Percentiles rank a stretch among this genome's conserved stretches.
Conservation (phyloP, 2,329 filamentous ascomycete genomes). For the Fusarium tricinctum region DNA sequence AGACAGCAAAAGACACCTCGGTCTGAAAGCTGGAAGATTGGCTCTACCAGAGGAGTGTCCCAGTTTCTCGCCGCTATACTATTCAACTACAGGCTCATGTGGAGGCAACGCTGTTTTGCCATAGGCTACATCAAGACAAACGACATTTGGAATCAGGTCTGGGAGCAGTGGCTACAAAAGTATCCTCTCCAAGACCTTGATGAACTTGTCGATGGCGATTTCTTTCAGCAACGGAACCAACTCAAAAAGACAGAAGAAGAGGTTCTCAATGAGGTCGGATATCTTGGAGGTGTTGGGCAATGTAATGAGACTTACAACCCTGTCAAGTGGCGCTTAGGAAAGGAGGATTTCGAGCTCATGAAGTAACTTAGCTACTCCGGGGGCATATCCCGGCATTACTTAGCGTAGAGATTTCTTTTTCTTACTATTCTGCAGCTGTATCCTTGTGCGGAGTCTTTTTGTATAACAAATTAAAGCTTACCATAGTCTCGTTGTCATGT, state of each 20-base stretch:
- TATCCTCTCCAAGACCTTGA: conserved; percentile 34
- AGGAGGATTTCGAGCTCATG: conserved; percentile 2
- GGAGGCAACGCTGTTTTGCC: conserved; percentile 34
- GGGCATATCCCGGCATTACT: background rate
- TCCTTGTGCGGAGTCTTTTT: background rate
- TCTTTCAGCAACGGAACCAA: conserved; percentile 37
- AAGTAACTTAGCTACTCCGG: background rate
- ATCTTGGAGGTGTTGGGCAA: conserved; percentile 49
- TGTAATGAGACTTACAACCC: conserved; percentile 25
- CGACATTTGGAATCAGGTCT: conserved; percentile 44
- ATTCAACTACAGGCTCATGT: conserved; percentile 44
- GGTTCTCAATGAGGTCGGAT: conserved; percentile 45
- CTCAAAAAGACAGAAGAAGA: conserved; percentile 40
- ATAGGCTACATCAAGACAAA: conserved; percentile 9
- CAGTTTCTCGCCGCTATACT: conserved; percentile 47
- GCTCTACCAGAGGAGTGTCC: conserved; percentile 18
- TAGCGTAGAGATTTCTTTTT: background rate
- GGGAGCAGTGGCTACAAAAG: conserved; percentile 51
- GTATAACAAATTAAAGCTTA: background rate
- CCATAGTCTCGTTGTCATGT: too few species aligned
- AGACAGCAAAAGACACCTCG: conserved; percentile 42
- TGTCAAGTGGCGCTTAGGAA: background rate
- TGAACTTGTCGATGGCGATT: conserved; percentile 8
- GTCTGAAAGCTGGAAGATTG: conserved; percentile 41
- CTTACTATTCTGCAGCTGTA: background rate